Conservation (phyloP, 2,329 filamentous ascomycete genomes). For the Zasmidium angulare region DNA sequence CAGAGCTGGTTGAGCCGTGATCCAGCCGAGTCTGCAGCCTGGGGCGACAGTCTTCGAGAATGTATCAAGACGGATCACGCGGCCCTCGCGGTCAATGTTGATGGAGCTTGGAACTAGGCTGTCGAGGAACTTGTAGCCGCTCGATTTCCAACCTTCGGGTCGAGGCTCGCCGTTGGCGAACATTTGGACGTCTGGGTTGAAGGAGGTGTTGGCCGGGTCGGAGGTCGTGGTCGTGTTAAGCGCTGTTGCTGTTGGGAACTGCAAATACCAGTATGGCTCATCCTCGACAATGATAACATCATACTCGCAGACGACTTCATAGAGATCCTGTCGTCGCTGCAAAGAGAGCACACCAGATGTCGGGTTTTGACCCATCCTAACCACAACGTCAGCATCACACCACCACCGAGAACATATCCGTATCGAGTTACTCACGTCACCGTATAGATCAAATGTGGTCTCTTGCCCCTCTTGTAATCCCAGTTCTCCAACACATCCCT, state of each 20-base stretch:
- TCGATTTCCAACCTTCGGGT: constrained; percentile 50
- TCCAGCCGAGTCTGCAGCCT: constrained; percentile 86
- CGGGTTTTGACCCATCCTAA: constrained; percentile 83
- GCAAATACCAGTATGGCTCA: constrained; percentile 86
- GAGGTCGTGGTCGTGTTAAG: constrained; percentile 32
- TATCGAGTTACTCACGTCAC: constrained; percentile 65
- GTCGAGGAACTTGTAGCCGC: constrained; percentile 77
- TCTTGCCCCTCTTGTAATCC: constrained; percentile 70
- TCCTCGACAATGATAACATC: constrained; percentile 92
- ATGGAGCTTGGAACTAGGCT: constrained; percentile 81
- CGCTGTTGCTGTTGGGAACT: constrained; percentile 71
- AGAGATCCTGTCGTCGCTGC: constrained; percentile 73
- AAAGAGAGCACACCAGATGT: constrained; percentile 74
- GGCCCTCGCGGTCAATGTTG: constrained; percentile 77
- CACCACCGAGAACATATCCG: not conserved
- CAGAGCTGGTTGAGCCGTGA: constrained; percentile 78
- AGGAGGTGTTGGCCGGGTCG: constrained; percentile 28
- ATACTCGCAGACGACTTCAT: constrained; percentile 76
- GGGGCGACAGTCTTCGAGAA: constrained; percentile 93
- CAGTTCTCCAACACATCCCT: constrained; percentile 78
- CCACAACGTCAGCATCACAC: constrained; percentile 10
- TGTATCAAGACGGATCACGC: constrained; percentile 85
- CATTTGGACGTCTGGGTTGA: constrained; percentile 30
- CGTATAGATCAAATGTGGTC: constrained; percentile 84
- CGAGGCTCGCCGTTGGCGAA: constrained; percentile 51